Evolutionary conservation across 228 moss, liverwort and hornwort species (phyloP).

Genomic region (Sphagnum fallax): DNA sequence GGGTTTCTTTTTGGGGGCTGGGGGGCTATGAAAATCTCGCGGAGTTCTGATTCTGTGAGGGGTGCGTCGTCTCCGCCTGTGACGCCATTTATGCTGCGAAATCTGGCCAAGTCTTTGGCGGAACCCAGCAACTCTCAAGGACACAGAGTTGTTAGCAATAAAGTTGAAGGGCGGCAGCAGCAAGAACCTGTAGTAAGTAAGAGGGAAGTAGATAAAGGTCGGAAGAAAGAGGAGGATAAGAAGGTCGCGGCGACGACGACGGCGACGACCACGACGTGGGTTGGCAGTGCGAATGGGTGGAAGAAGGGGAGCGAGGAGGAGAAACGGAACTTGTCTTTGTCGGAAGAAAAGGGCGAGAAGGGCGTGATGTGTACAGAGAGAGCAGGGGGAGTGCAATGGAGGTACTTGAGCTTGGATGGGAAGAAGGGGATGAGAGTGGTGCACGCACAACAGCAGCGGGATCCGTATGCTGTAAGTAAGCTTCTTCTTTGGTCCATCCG

Average conservation of each 20-base stretch:
- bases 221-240: not conserved
- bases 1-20: not conserved
- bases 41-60: not conserved
- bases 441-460: conserved; percentile 51
- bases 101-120: conserved; percentile 43
- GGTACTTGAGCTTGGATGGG: conserved; percentile 34
- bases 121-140: not conserved
- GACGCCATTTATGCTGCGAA: conserved; percentile 60
- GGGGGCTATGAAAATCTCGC: not conserved
- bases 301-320: not conserved
- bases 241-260: too few species aligned
- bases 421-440: conserved; percentile 40
- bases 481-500: not conserved
- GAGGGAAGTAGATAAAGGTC: conserved; percentile 1
- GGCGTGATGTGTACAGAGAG: conserved; percentile 47
- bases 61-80: conserved; percentile 1
- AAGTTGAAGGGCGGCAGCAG: conserved; percentile 4
- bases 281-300: conserved; percentile 1
- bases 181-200: not conserved
- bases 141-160: conserved; percentile 11
- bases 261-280: not conserved
- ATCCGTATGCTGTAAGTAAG: conserved; percentile 46
- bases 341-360: conserved; percentile 26
- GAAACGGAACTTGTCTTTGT: conserved; percentile 7
- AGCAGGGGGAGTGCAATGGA: conserved; percentile 49